Base-by-base conservation (phyloP, 495 filamentous ascomycete species). In the Hypoxylon cercidicola region DNA sequence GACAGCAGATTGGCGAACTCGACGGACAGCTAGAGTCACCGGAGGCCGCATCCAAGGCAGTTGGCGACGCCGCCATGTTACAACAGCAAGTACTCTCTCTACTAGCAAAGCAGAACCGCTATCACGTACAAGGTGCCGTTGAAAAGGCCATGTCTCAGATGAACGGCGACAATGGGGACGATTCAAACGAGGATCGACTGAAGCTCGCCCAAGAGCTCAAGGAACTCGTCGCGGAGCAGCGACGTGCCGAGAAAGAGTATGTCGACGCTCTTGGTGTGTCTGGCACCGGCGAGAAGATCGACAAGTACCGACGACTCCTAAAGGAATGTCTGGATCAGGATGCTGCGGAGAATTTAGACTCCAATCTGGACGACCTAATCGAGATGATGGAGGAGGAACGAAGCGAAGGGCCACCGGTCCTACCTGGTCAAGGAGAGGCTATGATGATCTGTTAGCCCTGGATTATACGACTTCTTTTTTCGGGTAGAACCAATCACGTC, bases 381-480 rank as follows among this genome's bases (percentile, higher is more conserved):
- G 72, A 75, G 54, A 79, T 83, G 77, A 83, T 83, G 81, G 78
- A 83, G 67, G 79, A 82, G 59, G 78, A 83, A 50, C 64, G 70
- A 19, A 68, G 68, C 25, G 69, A 69, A 19, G 71, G 62, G 4
- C 47, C 39, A 0, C 39, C 56, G 23, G 59, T 25, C 0, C 55
- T 66, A 13, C 65, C 61, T 7, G 21, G 61, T 16, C 65, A 71
- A 43, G 62, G 52, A 28, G 71, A 73, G 23, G 52, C 68, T 13
- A 73, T 73, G 71, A 57, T 72, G 40, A 46, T 73, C 13, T 62
- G 55, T 30, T 73, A 69, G 23, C 32, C 34, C 49, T 11, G 44
- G 25, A 11, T 19, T 43, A 16, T 32, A 48, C 15, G 25, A 40
- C 44, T 5, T 37, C 30, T 1, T 32, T 2, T 10, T 32, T 1